These are phyloP conservation scores for Meredithiella fracta DNA, from an alignment of 2,329 filamentous ascomycete species.

Conservation along the genomic window DNA sequence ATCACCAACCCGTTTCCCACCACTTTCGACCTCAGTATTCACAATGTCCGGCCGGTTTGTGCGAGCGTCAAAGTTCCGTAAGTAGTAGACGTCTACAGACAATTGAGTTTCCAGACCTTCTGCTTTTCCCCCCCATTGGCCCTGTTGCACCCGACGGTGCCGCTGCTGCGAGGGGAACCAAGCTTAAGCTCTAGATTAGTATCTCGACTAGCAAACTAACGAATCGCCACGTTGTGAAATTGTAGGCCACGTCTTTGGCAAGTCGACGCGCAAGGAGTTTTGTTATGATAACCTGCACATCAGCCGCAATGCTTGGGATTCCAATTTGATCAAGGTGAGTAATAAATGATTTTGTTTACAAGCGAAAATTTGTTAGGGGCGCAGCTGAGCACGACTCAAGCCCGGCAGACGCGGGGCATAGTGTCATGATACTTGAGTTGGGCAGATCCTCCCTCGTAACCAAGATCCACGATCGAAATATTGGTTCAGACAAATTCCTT, in stretches of 20 bases:
- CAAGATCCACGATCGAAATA: too few relatives aligned
- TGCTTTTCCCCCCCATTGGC: not conserved
- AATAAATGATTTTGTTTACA: not conserved
- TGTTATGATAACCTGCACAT: conserved; percentile 97
- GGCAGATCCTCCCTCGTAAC: too few relatives aligned
- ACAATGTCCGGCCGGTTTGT: conserved; percentile 49
- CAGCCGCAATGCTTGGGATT: conserved; percentile 98
- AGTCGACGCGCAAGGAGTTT: conserved; percentile 86
- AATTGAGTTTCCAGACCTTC: not conserved
- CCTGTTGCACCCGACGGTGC: not conserved
- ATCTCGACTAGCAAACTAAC: conserved; percentile 10
- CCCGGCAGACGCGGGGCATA: too few relatives aligned
- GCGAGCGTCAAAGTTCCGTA: conserved; percentile 53
- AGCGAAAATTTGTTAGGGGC: too few relatives aligned
- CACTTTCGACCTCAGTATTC: conserved; percentile 5
- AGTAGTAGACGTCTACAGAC: conserved; percentile 20
- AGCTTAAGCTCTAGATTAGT: not conserved
- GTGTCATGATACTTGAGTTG: too few relatives aligned
- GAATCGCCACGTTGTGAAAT: not conserved
- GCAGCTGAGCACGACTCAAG: too few relatives aligned
- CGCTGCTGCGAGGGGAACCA: not conserved
- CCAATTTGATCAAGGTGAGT: conserved; percentile 86
- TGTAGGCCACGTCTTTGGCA: conserved; percentile 93
- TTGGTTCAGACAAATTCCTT: too few relatives aligned
- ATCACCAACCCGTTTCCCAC: not conserved